Evolutionary conservation across 73 alveolate species (phyloP).

Genomic region (Urostyla sp.): DNA sequence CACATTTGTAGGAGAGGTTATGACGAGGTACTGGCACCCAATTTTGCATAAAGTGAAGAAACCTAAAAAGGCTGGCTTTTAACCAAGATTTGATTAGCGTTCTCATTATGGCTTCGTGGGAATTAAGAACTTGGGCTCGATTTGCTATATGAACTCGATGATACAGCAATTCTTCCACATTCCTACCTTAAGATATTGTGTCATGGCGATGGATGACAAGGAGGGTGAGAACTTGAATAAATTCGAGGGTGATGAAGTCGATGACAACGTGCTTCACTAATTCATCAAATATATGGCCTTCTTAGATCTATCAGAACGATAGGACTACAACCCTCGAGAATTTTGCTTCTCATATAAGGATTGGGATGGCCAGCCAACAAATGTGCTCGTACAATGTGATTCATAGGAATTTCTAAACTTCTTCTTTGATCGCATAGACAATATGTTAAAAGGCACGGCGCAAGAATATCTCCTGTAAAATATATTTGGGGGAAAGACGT

Average conservation of each 20-base stretch:
- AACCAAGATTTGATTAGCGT: constrained; percentile 73
- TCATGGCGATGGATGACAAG: constrained; percentile 74
- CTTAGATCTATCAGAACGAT: constrained; percentile 59
- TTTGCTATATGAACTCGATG: constrained; percentile 82
- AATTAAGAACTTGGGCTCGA: constrained; percentile 79
- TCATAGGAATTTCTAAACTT: constrained; percentile 68
- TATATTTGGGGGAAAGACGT: constrained; percentile 62
- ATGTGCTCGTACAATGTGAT: constrained; percentile 61
- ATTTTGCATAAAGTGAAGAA: constrained; percentile 24
- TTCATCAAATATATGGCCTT: constrained; percentile 71
- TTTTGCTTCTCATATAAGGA: constrained; percentile 66
- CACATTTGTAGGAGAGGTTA: neutral
- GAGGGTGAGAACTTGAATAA: neutral
- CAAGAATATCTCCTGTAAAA: constrained; percentile 65
- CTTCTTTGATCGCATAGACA: constrained; percentile 65
- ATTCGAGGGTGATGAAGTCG: constrained; percentile 44
- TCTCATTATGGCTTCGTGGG: constrained; percentile 71
- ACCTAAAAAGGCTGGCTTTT: constrained; percentile 54
- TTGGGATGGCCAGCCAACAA: constrained; percentile 47
- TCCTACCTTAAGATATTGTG: constrained; percentile 78
- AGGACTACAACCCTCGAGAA: constrained; percentile 73
- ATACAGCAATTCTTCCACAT: constrained; percentile 81
- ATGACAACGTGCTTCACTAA: constrained; percentile 77
- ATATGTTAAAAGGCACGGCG: constrained; percentile 41
- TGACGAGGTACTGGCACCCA: constrained; percentile 17